Base-by-base conservation (phyloP, 148 eudicot species). In the Heliosperma pusillum region DNA sequence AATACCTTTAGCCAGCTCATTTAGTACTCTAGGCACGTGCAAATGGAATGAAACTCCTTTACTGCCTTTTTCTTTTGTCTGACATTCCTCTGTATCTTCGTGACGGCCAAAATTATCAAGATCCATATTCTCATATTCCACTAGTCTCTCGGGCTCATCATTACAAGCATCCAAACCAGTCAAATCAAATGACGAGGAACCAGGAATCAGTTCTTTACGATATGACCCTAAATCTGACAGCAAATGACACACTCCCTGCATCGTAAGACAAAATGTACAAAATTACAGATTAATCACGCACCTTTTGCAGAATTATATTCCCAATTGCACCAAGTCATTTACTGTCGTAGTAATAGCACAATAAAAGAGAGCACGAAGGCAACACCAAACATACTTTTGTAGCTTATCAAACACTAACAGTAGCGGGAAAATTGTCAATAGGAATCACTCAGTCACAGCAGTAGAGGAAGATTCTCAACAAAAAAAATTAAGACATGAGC, bases 181-280 rank as follows among this genome's bases (percentile, higher is more conserved):
- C 71, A 85, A 82, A 66, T 88, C 90, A 81, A 84, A 86, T 15
- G 89, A 81, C 53, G 81, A 71, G 70, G 84, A 77, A 68, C 77
- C 81, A 56, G 86, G 72, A 77, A 83, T 67, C 10, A 86, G 80
- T 77, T 90, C 91, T 82, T 87, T 87, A 67, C 88, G 86, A 76
- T 95, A 92, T 59, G 84, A 81, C 75, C 85, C 92, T 71, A 92
- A 77, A 80, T 85, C 84, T 74, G 92, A 85, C 64, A 95, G 85
- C 73, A 95, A 88, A 86, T 90, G 97, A 76, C 96, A 95, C 4
- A 87, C 86, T 62, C 88, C 93, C 98, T 93, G 90, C 81, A 87
- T 69, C 10, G 72, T 58, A 3, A 47, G 22, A 66, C 26, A 45
- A 58, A 26, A 57, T 26, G 5, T 2, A 29, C 70, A 56, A 70